Evolutionary conservation across 129 eudicot species (phyloP).

Genomic region (Pulicaria dysenterica): DNA sequence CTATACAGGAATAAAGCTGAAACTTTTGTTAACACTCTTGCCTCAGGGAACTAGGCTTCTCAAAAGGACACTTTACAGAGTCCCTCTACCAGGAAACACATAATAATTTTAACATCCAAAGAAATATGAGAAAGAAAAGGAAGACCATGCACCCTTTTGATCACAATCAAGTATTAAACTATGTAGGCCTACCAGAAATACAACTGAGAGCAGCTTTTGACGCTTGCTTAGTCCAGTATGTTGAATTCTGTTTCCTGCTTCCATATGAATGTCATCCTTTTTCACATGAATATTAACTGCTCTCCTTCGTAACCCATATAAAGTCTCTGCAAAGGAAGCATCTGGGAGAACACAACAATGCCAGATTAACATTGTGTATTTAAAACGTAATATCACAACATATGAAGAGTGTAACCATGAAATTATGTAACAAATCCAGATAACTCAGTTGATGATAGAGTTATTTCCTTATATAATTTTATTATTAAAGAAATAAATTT

Average conservation of each 20-base stretch:
- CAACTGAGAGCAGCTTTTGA: slow-evolving; percentile 93
- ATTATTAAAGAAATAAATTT: background rate
- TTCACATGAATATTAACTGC: slow-evolving; percentile 56
- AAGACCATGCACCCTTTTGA: too few relatives aligned
- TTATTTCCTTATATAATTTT: background rate
- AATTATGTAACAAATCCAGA: slow-evolving; percentile 4
- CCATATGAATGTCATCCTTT: slow-evolving; percentile 41
- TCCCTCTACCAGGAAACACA: too few relatives aligned
- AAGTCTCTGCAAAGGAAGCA: slow-evolving; percentile 95
- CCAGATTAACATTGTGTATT: background rate
- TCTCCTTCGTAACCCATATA: slow-evolving; percentile 93
- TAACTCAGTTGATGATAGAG: background rate
- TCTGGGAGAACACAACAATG: slow-evolving; percentile 54
- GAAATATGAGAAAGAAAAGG: too few relatives aligned
- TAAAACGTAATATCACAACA: slow-evolving; percentile 1
- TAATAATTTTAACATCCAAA: too few relatives aligned
- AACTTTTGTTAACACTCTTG: too few relatives aligned
- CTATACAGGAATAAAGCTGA: too few relatives aligned
- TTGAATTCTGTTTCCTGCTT: slow-evolving; percentile 48
- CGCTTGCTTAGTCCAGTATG: slow-evolving; percentile 70
- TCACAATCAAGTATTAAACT: too few relatives aligned
- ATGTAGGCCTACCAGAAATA: slow-evolving; percentile 62
- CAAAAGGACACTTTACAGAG: too few relatives aligned
- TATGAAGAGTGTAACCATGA: slow-evolving; percentile 11
- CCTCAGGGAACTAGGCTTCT: too few relatives aligned